These are phyloP conservation scores for Phellopilus nigrolimitatus DNA, from an alignment of 1,284 basidiomycete species.

Conservation along the genomic window DNA sequence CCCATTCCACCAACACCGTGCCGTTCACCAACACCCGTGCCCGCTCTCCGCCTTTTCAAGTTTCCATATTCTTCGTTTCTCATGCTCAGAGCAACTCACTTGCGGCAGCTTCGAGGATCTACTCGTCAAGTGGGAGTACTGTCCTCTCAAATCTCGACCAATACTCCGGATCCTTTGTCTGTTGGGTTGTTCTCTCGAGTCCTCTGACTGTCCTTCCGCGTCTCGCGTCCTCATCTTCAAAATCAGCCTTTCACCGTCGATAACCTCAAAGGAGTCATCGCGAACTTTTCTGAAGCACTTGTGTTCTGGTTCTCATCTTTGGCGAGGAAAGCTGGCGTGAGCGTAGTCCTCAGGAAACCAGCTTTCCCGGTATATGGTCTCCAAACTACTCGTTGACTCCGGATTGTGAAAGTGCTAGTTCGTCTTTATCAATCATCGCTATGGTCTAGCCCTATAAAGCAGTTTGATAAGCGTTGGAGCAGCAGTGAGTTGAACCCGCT, in stretches of 20 bases:
- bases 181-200: background rate
- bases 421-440: no score
- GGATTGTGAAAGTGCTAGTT: no score
- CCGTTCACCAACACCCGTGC: no score
- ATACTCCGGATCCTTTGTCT: slow-evolving; percentile 1
- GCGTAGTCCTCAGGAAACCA: slow-evolving; percentile 18
- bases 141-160: slow-evolving; percentile 42
- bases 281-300: no score
- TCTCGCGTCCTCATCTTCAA: background rate
- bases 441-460: no score
- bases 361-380: background rate
- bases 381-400: background rate
- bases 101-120: slow-evolving; percentile 2
- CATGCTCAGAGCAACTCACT: background rate
- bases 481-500: no score
- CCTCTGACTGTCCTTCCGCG: background rate
- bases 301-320: no score
- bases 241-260: background rate
- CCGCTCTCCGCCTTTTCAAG: no score
- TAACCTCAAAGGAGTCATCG: no score
- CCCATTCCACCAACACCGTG: background rate
- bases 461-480: no score
- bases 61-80: background rate
- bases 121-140: slow-evolving; percentile 40
- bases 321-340: slow-evolving; percentile 9